phyloP scores from a whole-genome alignment of 2,329 filamentous ascomycete genomes.

The Clonostachys solani region DNA sequence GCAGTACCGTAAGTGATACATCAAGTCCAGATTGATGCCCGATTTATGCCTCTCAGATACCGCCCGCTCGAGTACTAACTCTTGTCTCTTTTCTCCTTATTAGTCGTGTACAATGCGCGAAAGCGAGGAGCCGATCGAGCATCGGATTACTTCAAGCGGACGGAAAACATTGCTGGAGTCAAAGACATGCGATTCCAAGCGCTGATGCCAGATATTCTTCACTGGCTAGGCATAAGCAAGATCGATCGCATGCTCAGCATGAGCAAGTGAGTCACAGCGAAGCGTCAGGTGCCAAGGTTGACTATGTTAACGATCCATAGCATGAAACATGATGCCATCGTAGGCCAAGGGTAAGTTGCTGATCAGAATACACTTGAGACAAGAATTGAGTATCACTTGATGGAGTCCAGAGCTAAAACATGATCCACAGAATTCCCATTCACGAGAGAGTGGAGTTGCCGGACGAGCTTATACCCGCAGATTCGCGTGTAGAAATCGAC shows the following conservation, averaged over 20 bases:
- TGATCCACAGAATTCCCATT: slow-evolving; percentile 67
- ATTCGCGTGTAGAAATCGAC: slow-evolving; percentile 97
- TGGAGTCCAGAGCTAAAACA: neutral
- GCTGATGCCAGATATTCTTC: slow-evolving; percentile 94
- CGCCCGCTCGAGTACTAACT: neutral
- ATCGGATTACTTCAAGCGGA: slow-evolving; percentile 92
- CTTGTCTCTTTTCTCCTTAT: neutral
- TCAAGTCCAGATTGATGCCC: neutral
- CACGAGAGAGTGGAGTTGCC: slow-evolving; percentile 88
- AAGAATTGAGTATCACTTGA: neutral
- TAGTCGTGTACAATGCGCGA: slow-evolving; percentile 62
- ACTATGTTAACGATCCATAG: slow-evolving; percentile 35
- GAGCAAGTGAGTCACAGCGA: slow-evolving; percentile 68
- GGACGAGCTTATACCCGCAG: slow-evolving; percentile 87
- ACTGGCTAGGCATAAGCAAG: slow-evolving; percentile 98
- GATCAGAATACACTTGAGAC: neutral
- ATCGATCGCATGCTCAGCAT: slow-evolving; percentile 98
- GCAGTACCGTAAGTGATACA: slow-evolving; percentile 38
- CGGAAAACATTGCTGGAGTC: slow-evolving; percentile 97
- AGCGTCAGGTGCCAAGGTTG: neutral
- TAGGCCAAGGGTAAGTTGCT: slow-evolving; percentile 64
- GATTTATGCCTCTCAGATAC: neutral
- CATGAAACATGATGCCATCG: slow-evolving; percentile 90
- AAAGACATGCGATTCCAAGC: slow-evolving; percentile 98
- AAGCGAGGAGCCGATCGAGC: slow-evolving; percentile 77